phyloP scores from a whole-genome alignment of 139 green algal species.

The Picochlorum costavermella region DNA sequence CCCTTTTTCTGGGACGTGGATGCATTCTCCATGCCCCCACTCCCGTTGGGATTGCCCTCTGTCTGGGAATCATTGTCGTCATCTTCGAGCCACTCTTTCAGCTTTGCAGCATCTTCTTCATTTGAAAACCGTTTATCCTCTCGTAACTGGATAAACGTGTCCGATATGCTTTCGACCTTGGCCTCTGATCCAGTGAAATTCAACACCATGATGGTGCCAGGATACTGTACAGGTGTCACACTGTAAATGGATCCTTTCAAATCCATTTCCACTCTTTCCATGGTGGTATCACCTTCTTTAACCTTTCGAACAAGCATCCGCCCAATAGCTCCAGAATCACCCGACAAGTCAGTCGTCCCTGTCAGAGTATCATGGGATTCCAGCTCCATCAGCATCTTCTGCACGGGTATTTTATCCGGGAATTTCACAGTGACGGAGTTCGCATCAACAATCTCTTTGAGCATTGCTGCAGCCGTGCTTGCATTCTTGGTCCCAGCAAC shows the following conservation, averaged over 20 bases:
- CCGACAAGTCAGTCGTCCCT: conserved; percentile 26
- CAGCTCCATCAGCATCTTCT: conserved; percentile 18
- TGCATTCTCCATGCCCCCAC: neutral
- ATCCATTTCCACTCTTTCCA: neutral
- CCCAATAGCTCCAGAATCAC: conserved; percentile 30
- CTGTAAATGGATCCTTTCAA: conserved; percentile 25
- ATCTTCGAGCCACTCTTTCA: conserved; percentile 9
- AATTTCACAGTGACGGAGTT: neutral
- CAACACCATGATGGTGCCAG: conserved; percentile 15
- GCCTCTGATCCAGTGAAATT: conserved; percentile 25
- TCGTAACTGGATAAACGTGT: conserved; percentile 25
- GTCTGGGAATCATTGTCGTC: conserved; percentile 10
- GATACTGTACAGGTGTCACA: conserved; percentile 16
- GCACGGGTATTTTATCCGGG: conserved; percentile 6
- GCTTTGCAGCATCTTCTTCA: neutral
- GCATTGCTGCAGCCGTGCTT: neutral
- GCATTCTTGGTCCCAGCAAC: too few species aligned
- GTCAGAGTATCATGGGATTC: conserved; percentile 3
- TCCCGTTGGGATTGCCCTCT: neutral
- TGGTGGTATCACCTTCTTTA: neutral
- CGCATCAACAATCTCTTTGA: neutral
- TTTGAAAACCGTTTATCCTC: neutral
- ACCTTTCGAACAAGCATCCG: conserved; percentile 14
- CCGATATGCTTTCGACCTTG: conserved; percentile 25
- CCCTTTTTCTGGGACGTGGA: neutral